Percentiles rank a stretch among this genome's conserved stretches.
These are phyloP conservation scores for Candida frijolesensis DNA, from an alignment of 1,139 yeast genomes.

Conservation along the genomic window DNA sequence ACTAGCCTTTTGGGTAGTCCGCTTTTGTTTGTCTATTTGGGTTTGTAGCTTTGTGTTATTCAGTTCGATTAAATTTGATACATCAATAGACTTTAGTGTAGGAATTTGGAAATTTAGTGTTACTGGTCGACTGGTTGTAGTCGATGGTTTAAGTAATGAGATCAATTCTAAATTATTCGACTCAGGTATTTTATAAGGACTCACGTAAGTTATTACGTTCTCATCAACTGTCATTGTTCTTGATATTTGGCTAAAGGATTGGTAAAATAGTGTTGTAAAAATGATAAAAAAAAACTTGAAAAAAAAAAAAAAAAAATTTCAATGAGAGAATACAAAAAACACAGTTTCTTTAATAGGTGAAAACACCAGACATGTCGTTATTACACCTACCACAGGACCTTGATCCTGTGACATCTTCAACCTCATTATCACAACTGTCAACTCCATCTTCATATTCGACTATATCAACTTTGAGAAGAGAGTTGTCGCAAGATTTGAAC, in stretches of 20 bases:
- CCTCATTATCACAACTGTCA: neutral
- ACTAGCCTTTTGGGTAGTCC: neutral
- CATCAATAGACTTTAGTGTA: slow-evolving; percentile 24
- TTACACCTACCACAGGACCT: slow-evolving; percentile 12
- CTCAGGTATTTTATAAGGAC: slow-evolving; percentile 21
- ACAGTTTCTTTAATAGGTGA: neutral
- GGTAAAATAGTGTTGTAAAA: neutral
- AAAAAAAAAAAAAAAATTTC: neutral
- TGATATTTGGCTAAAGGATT: neutral
- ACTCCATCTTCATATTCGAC: neutral
- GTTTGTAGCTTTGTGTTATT: slow-evolving; percentile 25
- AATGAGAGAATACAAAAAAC: neutral
- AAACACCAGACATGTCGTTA: neutral
- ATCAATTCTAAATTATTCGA: slow-evolving; percentile 18
- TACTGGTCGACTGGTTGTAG: neutral
- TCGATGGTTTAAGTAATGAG: slow-evolving; percentile 15
- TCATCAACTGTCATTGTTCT: neutral
- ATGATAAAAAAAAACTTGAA: neutral
- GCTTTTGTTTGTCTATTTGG: slow-evolving; percentile 8
- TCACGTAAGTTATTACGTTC: slow-evolving; percentile 4
- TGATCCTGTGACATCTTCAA: neutral
- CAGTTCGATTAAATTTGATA: slow-evolving; percentile 22
- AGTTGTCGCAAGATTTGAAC: slow-evolving; percentile 22
- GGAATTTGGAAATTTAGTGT: slow-evolving; percentile 22
- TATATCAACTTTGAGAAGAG: slow-evolving; percentile 5